Base-by-base conservation (phyloP, 2,329 filamentous ascomycete genomes). In the Colletotrichum sp. region DNA sequence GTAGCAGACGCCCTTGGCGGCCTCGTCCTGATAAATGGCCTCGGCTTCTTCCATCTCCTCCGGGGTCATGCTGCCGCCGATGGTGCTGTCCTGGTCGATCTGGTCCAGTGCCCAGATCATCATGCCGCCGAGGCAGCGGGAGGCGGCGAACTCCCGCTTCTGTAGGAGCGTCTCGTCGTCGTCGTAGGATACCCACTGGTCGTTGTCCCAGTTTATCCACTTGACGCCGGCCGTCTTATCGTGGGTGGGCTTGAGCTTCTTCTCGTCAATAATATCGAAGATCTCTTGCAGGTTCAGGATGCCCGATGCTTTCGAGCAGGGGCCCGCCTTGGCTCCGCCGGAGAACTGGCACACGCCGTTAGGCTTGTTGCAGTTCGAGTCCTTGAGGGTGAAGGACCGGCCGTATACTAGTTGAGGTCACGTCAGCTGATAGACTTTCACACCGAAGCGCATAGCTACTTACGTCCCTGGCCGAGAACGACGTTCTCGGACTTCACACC, bases 381-480 rank as follows among this genome's bases (percentile, higher is more conserved):
- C 73, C 1, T 66, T 61, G 43, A 81, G 66, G 4, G 76, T 80
- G 72, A 81, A 82, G 72, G 76, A 79, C 51, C 83, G 78, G 6
- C 86, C 85, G 75, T 89, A 89, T 70, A 31, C 31, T 31, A 31
- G 31, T 31, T 9, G 31, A 31, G 31, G 31, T 31, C 31, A 31
- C 2, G 31, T 31, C 31, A 31, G 31, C 31, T 31, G 6, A 31
- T 8, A 5, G 31, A 5, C 2, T 7, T 9, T 31, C 31, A 9
- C 9, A 31, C 5, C 5, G 31, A 31, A 9, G 31, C 31, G 6
- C 31, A 31, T 9, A 31, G 9, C 9, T 31, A 31, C 31, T 31
- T 5, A 31, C 86, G 89, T 4, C 81, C 85, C 4, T 86, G 38
- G 2, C 88, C 88, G 8, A 90, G 67, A 6, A 78, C 79, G 5